A percentile compares a stretch with the other conserved stretches of the same genome.
These are phyloP conservation scores for Camillea tinctor DNA, from an alignment of 2,329 filamentous ascomycete genomes.

Conservation along the genomic window DNA sequence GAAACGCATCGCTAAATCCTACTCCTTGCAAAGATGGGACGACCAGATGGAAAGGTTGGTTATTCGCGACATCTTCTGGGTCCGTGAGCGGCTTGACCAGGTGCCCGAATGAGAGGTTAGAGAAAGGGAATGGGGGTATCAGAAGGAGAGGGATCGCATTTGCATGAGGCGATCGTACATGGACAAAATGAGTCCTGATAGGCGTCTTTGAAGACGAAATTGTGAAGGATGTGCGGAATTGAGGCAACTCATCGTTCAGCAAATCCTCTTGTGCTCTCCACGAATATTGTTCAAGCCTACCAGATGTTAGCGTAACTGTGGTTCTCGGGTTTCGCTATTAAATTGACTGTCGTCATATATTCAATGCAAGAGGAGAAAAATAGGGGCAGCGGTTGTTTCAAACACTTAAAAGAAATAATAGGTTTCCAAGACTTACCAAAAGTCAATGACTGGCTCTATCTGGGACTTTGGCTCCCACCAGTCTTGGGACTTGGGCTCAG, in stretches of 20 bases:
- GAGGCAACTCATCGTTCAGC: slow-evolving; percentile 59
- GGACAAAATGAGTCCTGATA: slow-evolving; percentile 64
- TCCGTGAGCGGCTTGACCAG: slow-evolving; percentile 55
- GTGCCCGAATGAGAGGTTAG: slow-evolving; percentile 59
- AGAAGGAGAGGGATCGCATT: slow-evolving; percentile 63
- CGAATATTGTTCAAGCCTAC: slow-evolving; percentile 64
- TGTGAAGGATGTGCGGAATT: slow-evolving; percentile 59
- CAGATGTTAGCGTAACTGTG: slow-evolving; percentile 2
- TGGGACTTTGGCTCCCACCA: slow-evolving; percentile 61
- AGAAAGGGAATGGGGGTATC: slow-evolving; percentile 64
- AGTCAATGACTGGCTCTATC: slow-evolving; percentile 65
- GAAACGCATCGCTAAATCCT: slow-evolving; percentile 64
- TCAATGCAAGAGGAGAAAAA: neutral
- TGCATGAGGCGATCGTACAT: slow-evolving; percentile 51
- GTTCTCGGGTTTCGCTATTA: slow-evolving; percentile 1
- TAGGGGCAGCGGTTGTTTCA: neutral
- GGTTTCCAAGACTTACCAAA: slow-evolving; percentile 48
- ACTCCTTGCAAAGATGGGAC: slow-evolving; percentile 64
- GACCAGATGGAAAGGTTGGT: slow-evolving; percentile 63
- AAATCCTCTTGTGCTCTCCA: slow-evolving; percentile 60
- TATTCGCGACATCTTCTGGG: slow-evolving; percentile 43
- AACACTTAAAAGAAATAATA: neutral
- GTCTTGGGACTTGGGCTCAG: slow-evolving; percentile 44
- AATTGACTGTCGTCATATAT: neutral
- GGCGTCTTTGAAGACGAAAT: slow-evolving; percentile 39